Evolutionary conservation across 2,329 filamentous ascomycete species (phyloP).

Genomic region (Emergomyces africanus): DNA sequence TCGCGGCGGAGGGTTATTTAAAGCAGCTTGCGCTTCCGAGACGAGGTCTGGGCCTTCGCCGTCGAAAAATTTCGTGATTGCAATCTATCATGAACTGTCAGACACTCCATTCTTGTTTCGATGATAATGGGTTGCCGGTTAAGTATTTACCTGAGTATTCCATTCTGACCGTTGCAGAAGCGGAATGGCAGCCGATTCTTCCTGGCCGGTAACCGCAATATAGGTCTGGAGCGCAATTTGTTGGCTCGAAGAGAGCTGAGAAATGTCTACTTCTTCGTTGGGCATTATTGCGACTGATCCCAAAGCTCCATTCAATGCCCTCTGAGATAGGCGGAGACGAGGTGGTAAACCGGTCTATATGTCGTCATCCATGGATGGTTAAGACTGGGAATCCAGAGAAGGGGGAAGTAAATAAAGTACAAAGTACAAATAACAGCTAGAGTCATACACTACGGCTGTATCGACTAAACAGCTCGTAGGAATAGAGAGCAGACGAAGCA

Average conservation of each 20-base stretch:
- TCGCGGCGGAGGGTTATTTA: conserved; percentile 48
- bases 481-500: neutral
- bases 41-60: conserved; percentile 76
- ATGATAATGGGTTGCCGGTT: neutral
- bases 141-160: conserved; percentile 67
- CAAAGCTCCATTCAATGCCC: neutral
- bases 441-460: neutral
- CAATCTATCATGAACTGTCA: conserved; percentile 51
- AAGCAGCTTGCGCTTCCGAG: conserved; percentile 58
- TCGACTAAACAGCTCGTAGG: neutral
- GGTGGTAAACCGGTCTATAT: neutral
- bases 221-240: conserved; percentile 80
- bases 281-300: conserved; percentile 23
- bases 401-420: neutral
- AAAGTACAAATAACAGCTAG: neutral
- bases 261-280: conserved; percentile 39
- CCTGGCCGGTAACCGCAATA: conserved; percentile 75
- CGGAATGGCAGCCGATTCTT: conserved; percentile 60
- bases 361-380: conserved; percentile 1
- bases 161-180: conserved; percentile 79
- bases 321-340: neutral
- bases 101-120: neutral
- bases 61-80: conserved; percentile 95
- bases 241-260: conserved; percentile 62
- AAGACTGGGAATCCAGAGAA: neutral